Percentiles rank a stretch among this genome's conserved stretches.
Evolutionary conservation across 1,139 yeast genomes (phyloP).

Genomic region (Taiozyma sp.): DNA sequence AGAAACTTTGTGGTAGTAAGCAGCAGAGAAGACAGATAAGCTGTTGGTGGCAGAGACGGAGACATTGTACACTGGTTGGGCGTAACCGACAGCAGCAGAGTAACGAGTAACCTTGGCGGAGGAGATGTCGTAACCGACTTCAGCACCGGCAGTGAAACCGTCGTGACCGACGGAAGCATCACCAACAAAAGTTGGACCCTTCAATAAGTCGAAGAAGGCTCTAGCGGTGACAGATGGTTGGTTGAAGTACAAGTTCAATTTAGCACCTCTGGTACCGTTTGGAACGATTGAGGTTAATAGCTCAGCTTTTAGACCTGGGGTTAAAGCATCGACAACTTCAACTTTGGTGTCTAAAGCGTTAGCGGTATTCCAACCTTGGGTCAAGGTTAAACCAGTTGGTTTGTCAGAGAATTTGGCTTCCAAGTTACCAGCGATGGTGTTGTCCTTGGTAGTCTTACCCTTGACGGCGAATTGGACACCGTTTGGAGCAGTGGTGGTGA

Average conservation of each 20-base stretch:
- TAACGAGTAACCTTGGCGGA: conserved; percentile 91
- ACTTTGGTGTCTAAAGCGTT: conserved; percentile 90
- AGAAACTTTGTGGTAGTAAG: conserved; percentile 95
- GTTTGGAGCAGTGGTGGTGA: conserved; percentile 92
- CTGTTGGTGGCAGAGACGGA: conserved; percentile 88
- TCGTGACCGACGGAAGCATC: conserved; percentile 94
- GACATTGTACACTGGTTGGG: conserved; percentile 82
- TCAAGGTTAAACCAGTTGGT: conserved; percentile 86
- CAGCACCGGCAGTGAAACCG: conserved; percentile 96
- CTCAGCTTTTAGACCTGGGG: conserved; percentile 95
- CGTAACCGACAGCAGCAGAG: conserved; percentile 92
- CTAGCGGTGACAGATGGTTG: conserved; percentile 94
- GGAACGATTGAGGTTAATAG: conserved; percentile 87
- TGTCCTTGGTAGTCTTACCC: conserved; percentile 85
- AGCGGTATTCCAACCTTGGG: conserved; percentile 98
- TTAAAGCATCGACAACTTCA: conserved; percentile 86
- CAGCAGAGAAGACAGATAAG: conserved; percentile 88
- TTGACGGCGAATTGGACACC: conserved; percentile 94
- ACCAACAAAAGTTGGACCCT: conserved; percentile 95
- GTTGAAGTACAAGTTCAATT: conserved; percentile 85
- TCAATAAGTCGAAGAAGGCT: conserved; percentile 90
- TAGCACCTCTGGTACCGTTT: conserved; percentile 83
- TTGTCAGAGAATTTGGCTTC: conserved; percentile 95
- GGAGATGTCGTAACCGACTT: conserved; percentile 92
- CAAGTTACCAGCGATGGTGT: conserved; percentile 81